Percentiles rank a stretch among this genome's conserved stretches.
These are phyloP conservation scores for Scheffersomyces ergatensis DNA, from an alignment of 805 yeast species.

Conservation along the genomic window DNA sequence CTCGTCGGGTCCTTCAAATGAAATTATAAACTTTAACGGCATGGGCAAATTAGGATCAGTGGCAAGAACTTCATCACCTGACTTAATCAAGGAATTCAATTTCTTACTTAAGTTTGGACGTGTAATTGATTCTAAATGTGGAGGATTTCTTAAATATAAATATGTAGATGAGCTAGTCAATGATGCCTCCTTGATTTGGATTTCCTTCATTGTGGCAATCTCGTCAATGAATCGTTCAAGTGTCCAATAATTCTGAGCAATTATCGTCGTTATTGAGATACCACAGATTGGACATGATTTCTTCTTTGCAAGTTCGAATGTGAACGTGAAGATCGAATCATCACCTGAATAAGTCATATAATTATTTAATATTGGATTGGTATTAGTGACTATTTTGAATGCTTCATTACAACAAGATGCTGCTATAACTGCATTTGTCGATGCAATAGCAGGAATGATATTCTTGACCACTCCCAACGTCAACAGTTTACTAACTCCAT, in stretches of 20 bases:
- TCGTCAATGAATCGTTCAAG: slow-evolving; percentile 43
- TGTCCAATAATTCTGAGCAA: slow-evolving; percentile 29
- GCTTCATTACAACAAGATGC: slow-evolving; percentile 87
- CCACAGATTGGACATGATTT: slow-evolving; percentile 81
- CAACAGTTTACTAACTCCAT: slow-evolving; percentile 69
- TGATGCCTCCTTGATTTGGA: slow-evolving; percentile 43
- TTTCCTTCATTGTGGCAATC: slow-evolving; percentile 27
- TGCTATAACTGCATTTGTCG: slow-evolving; percentile 90
- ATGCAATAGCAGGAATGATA: slow-evolving; percentile 91
- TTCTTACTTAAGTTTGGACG: slow-evolving; percentile 37
- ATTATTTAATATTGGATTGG: slow-evolving; percentile 66
- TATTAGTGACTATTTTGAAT: slow-evolving; percentile 70
- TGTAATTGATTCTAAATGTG: slow-evolving; percentile 43
- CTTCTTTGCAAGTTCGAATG: slow-evolving; percentile 61
- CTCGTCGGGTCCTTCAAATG: slow-evolving; percentile 21
- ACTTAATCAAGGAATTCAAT: slow-evolving; percentile 33
- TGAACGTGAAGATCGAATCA: slow-evolving; percentile 71
- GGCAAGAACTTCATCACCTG: slow-evolving; percentile 49
- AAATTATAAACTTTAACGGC: slow-evolving; percentile 24
- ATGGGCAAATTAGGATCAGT: slow-evolving; percentile 55
- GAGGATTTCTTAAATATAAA: slow-evolving; percentile 49
- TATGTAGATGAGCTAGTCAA: slow-evolving; percentile 36
- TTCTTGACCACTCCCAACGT: slow-evolving; percentile 87
- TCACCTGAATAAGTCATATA: slow-evolving; percentile 88
- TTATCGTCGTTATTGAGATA: slow-evolving; percentile 19